These are phyloP conservation scores for Saccharomycopsis javanensis DNA, from an alignment of 805 yeast genomes.

Conservation along the genomic window DNA sequence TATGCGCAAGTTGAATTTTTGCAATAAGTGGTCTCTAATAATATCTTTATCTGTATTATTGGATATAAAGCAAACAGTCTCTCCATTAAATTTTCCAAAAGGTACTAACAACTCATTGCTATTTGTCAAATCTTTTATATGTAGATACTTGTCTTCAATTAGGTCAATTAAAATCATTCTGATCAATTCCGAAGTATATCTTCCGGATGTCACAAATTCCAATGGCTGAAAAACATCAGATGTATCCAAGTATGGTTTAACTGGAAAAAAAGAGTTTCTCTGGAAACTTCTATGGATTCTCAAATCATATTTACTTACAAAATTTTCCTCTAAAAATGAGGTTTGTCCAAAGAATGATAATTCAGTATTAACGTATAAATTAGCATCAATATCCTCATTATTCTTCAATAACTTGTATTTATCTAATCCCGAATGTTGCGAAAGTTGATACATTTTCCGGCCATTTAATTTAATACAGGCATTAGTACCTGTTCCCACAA, in stretches of 20 bases:
- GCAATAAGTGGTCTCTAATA: not conserved
- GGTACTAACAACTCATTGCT: not conserved
- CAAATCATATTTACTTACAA: not conserved
- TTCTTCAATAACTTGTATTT: not conserved
- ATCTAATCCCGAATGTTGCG: not conserved
- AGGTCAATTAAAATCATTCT: not conserved
- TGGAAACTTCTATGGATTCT: not conserved
- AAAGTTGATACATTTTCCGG: not conserved
- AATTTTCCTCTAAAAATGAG: not conserved
- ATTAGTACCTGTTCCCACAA: not conserved
- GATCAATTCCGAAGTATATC: conserved; percentile 9
- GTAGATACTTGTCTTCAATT: not conserved
- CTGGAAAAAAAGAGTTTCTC: not conserved
- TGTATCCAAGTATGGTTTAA: not conserved
- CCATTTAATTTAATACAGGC: not conserved
- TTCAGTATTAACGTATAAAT: not conserved
- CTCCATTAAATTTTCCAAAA: not conserved
- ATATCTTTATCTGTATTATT: not conserved
- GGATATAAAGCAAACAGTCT: conserved; percentile 4
- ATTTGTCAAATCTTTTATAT: not conserved
- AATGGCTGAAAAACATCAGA: conserved; percentile 7
- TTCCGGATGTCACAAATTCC: conserved; percentile 11
- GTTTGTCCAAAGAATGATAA: not conserved
- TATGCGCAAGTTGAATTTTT: not conserved
- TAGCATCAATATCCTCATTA: not conserved